Conservation (phyloP, 2,329 filamentous ascomycete genomes). For the Colletotrichum abscissum region DNA sequence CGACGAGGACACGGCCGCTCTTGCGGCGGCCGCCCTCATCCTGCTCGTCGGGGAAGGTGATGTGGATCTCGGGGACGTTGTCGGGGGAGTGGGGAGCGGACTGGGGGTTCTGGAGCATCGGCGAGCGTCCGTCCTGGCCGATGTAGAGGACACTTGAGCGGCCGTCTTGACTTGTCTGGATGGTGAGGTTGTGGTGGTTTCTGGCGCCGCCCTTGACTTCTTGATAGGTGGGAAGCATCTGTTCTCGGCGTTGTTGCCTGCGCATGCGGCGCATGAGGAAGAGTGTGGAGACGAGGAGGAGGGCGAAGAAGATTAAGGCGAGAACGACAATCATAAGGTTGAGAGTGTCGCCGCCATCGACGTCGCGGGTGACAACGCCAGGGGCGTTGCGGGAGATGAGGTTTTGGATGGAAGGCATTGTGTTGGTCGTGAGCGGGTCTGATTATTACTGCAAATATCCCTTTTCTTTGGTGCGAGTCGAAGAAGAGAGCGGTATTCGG, state of each 20-base stretch:
- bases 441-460: conserved; percentile 16
- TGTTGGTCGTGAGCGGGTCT: conserved; percentile 25
- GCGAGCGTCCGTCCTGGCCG: conserved; percentile 76
- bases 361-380: conserved; percentile 47
- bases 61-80: conserved; percentile 93
- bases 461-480: conserved; percentile 17
- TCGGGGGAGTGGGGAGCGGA: conserved; percentile 83
- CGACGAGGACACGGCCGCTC: conserved; percentile 90
- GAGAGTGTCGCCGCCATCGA: conserved; percentile 70
- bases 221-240: conserved; percentile 77
- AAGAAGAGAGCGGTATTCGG: conserved; percentile 21
- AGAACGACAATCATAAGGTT: conserved; percentile 85
- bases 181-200: conserved; percentile 67
- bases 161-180: conserved; percentile 64
- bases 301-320: conserved; percentile 78
- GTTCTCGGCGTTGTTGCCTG: conserved; percentile 59
- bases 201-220: conserved; percentile 64
- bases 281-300: conserved; percentile 75
- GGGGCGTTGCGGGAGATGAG: conserved; percentile 55
- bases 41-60: conserved; percentile 97
- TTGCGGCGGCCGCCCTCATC: conserved; percentile 85
- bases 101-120: conserved; percentile 79
- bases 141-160: conserved; percentile 81
- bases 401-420: conserved; percentile 52
- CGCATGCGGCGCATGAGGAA: conserved; percentile 77